Percentiles rank a stretch among this genome's conserved stretches.
Conservation (phyloP, 495 filamentous ascomycete genomes). For the Oleoguttula mirabilis region DNA sequence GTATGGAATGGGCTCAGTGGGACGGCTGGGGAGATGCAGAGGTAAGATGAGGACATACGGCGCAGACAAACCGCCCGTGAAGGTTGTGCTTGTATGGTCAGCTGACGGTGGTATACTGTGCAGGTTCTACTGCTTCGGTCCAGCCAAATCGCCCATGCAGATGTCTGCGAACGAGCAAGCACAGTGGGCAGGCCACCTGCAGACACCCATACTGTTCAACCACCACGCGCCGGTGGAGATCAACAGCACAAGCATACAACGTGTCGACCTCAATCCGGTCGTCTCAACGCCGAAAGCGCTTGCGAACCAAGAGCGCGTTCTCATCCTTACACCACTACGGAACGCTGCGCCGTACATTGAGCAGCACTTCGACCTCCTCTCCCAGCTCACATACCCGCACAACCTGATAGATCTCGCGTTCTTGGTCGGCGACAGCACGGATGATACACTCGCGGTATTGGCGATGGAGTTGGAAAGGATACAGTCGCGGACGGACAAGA, state of each 20-base stretch:
- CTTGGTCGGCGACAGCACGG: conserved; percentile 78
- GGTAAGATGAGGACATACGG: conserved; percentile 41
- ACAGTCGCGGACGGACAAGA: conserved; percentile 64
- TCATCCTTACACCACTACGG: conserved; percentile 87
- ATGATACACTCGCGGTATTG: conserved; percentile 77
- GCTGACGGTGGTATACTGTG: conserved; percentile 7
- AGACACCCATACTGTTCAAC: conserved; percentile 92
- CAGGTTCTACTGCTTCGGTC: conserved; percentile 96
- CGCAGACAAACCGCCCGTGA: conserved; percentile 6
- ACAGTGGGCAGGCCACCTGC: conserved; percentile 74
- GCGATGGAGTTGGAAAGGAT: conserved; percentile 74
- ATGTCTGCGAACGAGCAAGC: conserved; percentile 85
- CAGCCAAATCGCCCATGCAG: conserved; percentile 81
- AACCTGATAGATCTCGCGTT: conserved; percentile 90
- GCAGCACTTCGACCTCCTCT: conserved; percentile 87
- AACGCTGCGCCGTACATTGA: conserved; percentile 71
- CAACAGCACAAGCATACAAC: conserved; percentile 64
- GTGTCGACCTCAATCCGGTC: conserved; percentile 75
- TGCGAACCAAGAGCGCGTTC: conserved; percentile 72
- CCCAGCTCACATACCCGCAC: conserved; percentile 86
- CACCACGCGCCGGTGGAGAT: conserved; percentile 77
- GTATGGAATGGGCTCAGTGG: conserved; percentile 80
- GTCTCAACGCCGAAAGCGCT: conserved; percentile 67
- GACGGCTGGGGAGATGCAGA: conserved; percentile 82
- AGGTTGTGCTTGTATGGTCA: neutral